Conservation (phyloP, 345 rosid species). For the Microcos paniculata region DNA sequence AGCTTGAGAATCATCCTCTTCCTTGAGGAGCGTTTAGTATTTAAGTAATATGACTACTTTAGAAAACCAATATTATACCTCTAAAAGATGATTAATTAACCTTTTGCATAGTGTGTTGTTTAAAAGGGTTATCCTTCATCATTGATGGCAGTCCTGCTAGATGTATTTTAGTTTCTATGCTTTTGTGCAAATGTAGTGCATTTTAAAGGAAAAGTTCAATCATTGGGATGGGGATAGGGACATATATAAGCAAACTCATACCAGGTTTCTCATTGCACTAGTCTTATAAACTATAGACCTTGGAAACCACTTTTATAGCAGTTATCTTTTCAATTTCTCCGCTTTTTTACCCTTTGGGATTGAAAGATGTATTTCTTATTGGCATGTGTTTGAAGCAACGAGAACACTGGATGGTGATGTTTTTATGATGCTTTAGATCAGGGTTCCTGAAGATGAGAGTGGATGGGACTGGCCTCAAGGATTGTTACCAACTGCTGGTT, state of each 20-base stretch:
- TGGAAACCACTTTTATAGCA: not conserved
- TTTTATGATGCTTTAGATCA: constrained; percentile 69
- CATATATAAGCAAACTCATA: not conserved
- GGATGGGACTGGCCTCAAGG: constrained; percentile 72
- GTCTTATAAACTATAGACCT: not conserved
- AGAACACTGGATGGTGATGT: constrained; percentile 71
- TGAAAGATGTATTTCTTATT: constrained; percentile 51
- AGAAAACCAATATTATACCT: not conserved
- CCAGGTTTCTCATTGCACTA: not conserved
- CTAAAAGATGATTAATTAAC: not conserved
- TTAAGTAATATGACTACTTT: not conserved
- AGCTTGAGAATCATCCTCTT: not conserved
- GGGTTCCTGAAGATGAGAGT: constrained; percentile 62
- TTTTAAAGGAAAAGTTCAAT: not conserved
- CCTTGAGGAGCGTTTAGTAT: not conserved
- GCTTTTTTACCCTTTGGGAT: constrained; percentile 28
- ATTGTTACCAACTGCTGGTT: constrained; percentile 40
- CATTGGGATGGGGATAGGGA: not conserved
- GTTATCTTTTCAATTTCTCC: constrained; percentile 6
- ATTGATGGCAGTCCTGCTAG: not conserved
- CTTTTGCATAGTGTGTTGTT: not conserved
- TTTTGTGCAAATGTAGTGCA: not conserved
- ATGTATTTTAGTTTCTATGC: not conserved
- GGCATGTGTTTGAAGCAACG: constrained; percentile 64
- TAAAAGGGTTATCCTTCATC: not conserved